Evolutionary conservation across 768 basidiomycete species (phyloP).

Genomic region (Tricholoma terreum): DNA sequence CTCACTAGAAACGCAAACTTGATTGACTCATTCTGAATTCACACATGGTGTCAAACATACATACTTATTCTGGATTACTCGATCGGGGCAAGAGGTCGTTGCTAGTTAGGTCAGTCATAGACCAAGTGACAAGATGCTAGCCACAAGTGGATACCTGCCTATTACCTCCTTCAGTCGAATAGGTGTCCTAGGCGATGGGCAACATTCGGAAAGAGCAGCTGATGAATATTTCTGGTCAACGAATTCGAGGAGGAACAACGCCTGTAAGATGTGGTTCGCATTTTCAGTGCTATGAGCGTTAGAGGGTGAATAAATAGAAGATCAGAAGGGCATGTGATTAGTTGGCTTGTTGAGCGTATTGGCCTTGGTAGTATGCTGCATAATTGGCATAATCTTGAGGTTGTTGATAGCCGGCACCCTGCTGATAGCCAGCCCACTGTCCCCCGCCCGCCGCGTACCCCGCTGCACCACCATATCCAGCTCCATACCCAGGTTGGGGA

Average conservation of each 20-base stretch:
- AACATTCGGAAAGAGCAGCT: not conserved
- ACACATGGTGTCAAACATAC: not conserved
- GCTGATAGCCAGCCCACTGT: conserved; percentile 48
- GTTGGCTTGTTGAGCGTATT: conserved; percentile 72
- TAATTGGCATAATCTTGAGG: conserved; percentile 80
- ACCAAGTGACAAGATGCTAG: conserved; percentile 1
- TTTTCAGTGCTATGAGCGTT: conserved; percentile 41
- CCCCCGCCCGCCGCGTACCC: conserved; percentile 43
- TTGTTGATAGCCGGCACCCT: conserved; percentile 44
- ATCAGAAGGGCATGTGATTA: conserved; percentile 26
- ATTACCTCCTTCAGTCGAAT: not conserved
- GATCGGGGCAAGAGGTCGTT: not conserved
- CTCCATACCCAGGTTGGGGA: conserved; percentile 56
- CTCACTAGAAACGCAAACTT: not conserved
- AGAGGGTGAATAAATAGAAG: conserved; percentile 33
- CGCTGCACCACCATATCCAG: conserved; percentile 41
- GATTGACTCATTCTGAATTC: not conserved
- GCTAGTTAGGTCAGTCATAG: conserved; percentile 3
- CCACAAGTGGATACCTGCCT: conserved; percentile 4
- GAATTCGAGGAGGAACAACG: conserved; percentile 13
- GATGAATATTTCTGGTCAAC: conserved; percentile 2
- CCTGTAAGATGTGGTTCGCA: conserved; percentile 32
- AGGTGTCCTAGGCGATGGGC: not conserved
- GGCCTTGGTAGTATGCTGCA: conserved; percentile 84
- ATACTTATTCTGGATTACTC: not conserved